Percentiles rank a stretch among this genome's conserved stretches.
Conservation (phyloP, 2,329 filamentous ascomycete species). For the Hymenoscyphus repandus region DNA sequence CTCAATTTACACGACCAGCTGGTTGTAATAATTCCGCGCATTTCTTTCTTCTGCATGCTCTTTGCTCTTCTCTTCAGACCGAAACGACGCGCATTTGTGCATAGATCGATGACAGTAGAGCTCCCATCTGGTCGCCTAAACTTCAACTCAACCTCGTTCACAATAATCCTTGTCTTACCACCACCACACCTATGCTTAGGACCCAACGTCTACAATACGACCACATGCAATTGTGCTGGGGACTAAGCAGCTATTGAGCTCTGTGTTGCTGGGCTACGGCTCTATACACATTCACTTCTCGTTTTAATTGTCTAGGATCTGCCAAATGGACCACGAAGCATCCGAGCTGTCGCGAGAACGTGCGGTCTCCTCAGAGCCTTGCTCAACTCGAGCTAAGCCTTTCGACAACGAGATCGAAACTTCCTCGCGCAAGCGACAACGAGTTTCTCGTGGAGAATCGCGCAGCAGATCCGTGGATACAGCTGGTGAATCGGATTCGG, state of each 20-base stretch:
- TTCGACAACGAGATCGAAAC: constrained; percentile 51
- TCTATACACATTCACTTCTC: constrained; percentile 36
- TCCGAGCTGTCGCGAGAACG: constrained; percentile 44
- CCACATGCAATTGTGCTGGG: constrained; percentile 18
- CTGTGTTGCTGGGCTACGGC: constrained; percentile 18
- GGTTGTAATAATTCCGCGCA: background rate
- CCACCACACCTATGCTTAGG: background rate
- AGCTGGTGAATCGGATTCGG: constrained; percentile 16
- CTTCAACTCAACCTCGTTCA: background rate
- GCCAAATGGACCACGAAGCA: constrained; percentile 36
- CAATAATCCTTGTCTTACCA: background rate
- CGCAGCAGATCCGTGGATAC: constrained; percentile 47
- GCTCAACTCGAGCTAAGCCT: constrained; percentile 57
- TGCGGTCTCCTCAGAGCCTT: constrained; percentile 57
- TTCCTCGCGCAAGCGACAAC: constrained; percentile 52
- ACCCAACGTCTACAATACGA: background rate
- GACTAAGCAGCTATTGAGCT: constrained; percentile 20
- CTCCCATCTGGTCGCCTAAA: constrained; percentile 13
- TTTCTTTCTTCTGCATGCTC: background rate
- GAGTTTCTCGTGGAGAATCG: constrained; percentile 53
- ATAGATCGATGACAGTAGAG: constrained; percentile 8
- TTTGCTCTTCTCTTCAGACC: background rate
- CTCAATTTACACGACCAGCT: background rate
- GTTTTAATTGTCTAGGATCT: constrained; percentile 31
- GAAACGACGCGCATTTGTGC: background rate